phyloP scores from a whole-genome alignment of 306 rosid genomes.

The Inga leiocalycina region DNA sequence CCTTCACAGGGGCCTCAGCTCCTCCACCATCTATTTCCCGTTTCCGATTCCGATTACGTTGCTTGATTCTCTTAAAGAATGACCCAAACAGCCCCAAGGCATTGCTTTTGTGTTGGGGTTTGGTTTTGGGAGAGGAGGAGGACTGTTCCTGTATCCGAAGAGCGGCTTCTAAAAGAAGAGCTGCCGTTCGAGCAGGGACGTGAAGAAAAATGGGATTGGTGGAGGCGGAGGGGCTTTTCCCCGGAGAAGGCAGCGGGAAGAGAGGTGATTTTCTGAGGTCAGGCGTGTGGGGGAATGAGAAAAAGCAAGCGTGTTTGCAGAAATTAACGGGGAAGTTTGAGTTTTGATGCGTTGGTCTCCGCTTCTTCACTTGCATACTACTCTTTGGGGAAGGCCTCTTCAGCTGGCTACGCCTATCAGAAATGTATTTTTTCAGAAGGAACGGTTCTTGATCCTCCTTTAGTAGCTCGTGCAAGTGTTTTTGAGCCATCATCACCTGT shows the following conservation, averaged over 20 bases:
- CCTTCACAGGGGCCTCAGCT: slow-evolving; percentile 40
- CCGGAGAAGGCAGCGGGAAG: slow-evolving; percentile 58
- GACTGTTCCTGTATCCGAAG: slow-evolving; percentile 72
- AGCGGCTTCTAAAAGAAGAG: slow-evolving; percentile 84
- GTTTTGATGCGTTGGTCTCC: slow-evolving; percentile 35
- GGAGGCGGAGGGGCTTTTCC: slow-evolving; percentile 49
- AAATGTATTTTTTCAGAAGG: slow-evolving; percentile 56
- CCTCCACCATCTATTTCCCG: slow-evolving; percentile 32
- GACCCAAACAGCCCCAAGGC: slow-evolving; percentile 68
- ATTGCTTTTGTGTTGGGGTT: slow-evolving; percentile 38
- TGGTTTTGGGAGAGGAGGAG: slow-evolving; percentile 37
- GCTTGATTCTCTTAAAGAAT: slow-evolving; percentile 56
- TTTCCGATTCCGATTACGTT: slow-evolving; percentile 36
- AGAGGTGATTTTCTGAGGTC: slow-evolving; percentile 71
- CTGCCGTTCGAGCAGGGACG: slow-evolving; percentile 71
- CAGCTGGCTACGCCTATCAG: slow-evolving; percentile 44
- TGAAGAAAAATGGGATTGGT: slow-evolving; percentile 72
- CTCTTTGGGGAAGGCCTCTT: slow-evolving; percentile 40
- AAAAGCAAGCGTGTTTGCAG: slow-evolving; percentile 64
- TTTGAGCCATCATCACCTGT: slow-evolving; percentile 49
- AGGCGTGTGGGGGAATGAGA: slow-evolving; percentile 57
- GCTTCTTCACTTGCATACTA: slow-evolving; percentile 39
- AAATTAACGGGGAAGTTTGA: slow-evolving; percentile 36
- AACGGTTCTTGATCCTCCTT: slow-evolving; percentile 74
- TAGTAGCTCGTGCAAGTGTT: slow-evolving; percentile 54